Evolutionary conservation across 2,329 filamentous ascomycete species (phyloP).

Genomic region (Emergomyces orientalis): DNA sequence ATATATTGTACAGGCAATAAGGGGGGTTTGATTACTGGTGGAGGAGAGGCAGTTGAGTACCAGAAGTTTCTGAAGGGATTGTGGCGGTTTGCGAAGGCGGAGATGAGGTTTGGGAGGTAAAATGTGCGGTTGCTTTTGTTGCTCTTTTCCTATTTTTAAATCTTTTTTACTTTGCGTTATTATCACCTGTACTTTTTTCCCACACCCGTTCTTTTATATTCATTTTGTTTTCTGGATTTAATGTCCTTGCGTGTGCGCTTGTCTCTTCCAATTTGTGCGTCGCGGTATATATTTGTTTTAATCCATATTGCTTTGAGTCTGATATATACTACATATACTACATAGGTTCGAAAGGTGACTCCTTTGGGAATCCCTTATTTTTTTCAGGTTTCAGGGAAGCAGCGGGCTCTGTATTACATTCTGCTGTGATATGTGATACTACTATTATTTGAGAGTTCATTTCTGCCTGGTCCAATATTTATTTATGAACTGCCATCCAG

Average conservation of each 20-base stretch:
- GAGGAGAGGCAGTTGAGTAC: conserved; percentile 60
- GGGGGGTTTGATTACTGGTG: conserved; percentile 28
- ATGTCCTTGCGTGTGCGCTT: not conserved
- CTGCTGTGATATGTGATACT: not conserved
- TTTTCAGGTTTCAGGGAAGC: not conserved
- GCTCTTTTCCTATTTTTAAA: no score
- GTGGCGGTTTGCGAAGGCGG: conserved; percentile 73
- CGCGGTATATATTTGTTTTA: not conserved
- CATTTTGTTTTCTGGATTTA: not conserved
- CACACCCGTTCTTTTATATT: not conserved
- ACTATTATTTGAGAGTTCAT: not conserved
- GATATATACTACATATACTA: no score
- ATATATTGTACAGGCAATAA: conserved; percentile 59
- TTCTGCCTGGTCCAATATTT: not conserved
- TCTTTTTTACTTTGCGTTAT: no score
- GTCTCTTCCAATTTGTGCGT: not conserved
- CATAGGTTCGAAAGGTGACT: not conserved
- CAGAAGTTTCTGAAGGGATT: conserved; percentile 83
- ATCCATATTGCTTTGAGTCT: not conserved
- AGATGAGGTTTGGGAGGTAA: conserved; percentile 71
- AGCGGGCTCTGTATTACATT: not conserved
- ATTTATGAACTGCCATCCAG: no score
- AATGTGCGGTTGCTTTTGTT: not conserved
- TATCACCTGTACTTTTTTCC: not conserved
- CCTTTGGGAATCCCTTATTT: not conserved